Conservation (phyloP, 164 flowering plant species). For the Aristolochia californica region DNA sequence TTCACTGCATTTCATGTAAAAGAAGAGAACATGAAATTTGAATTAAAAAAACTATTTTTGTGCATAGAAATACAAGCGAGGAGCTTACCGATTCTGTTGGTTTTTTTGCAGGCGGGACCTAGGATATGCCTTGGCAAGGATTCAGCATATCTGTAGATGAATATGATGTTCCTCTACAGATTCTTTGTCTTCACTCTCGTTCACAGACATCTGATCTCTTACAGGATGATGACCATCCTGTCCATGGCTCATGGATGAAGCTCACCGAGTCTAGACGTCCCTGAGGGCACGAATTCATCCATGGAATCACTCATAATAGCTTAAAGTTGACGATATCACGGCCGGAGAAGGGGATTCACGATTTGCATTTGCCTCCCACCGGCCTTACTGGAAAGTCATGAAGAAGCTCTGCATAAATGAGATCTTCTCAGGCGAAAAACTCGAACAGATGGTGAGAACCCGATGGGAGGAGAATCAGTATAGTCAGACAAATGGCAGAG, state of each 20-base stretch:
- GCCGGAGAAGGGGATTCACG: slow-evolving; percentile 38
- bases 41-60: no score
- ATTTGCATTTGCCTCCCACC: slow-evolving; percentile 35
- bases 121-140: slow-evolving; percentile 96
- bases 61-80: no score
- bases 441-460: slow-evolving; percentile 15
- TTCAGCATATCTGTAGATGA: slow-evolving; percentile 93
- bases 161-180: slow-evolving; percentile 78
- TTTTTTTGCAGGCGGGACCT: slow-evolving; percentile 82
- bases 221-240: slow-evolving; percentile 85
- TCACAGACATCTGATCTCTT: slow-evolving; percentile 52
- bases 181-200: slow-evolving; percentile 55
- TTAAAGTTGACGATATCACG: no score
- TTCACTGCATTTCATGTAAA: slow-evolving; percentile 88
- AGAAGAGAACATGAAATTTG: no score
- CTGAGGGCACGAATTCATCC: no score
- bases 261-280: slow-evolving; percentile 32
- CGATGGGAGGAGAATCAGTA: slow-evolving; percentile 24
- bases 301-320: no score
- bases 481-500: no score
- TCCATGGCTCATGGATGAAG: slow-evolving; percentile 83
- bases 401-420: slow-evolving; percentile 35
- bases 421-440: slow-evolving; percentile 27
- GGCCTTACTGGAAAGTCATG: slow-evolving; percentile 50
- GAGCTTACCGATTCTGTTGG: neutral